Conservation (phyloP, 2,329 filamentous ascomycete species). For the Aspergillus clavatus region DNA sequence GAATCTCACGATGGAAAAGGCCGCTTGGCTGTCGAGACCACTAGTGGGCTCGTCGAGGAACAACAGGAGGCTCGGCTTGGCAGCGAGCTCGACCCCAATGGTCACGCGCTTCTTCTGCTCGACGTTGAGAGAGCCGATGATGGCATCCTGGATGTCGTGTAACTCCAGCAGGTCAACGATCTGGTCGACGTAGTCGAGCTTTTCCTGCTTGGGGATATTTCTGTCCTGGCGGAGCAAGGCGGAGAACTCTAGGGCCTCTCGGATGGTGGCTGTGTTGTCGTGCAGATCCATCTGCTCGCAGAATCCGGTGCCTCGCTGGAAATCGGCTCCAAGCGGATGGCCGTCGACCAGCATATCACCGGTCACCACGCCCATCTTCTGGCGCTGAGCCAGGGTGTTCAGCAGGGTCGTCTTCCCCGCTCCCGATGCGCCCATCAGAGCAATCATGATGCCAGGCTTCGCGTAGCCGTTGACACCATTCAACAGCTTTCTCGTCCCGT, state of each 20-base stretch:
- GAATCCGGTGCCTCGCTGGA: slow-evolving; percentile 66
- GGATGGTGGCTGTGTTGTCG: slow-evolving; percentile 61
- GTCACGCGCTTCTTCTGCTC: slow-evolving; percentile 69
- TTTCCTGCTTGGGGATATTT: slow-evolving; percentile 52
- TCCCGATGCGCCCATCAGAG: slow-evolving; percentile 74
- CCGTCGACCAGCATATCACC: slow-evolving; percentile 71
- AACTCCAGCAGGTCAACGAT: slow-evolving; percentile 64
- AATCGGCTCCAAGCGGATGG: slow-evolving; percentile 55
- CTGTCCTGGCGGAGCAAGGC: slow-evolving; percentile 60
- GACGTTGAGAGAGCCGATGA: slow-evolving; percentile 60
- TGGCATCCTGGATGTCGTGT: slow-evolving; percentile 61
- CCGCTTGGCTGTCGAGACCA: slow-evolving; percentile 65
- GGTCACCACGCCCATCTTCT: slow-evolving; percentile 59
- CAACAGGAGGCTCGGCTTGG: slow-evolving; percentile 61
- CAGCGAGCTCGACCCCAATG: slow-evolving; percentile 68
- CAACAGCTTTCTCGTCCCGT: slow-evolving; percentile 57
- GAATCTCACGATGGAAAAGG: slow-evolving; percentile 64
- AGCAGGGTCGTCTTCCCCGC: slow-evolving; percentile 81
- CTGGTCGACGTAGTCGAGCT: slow-evolving; percentile 61
- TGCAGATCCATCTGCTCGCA: slow-evolving; percentile 70
- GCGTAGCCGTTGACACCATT: slow-evolving; percentile 71
- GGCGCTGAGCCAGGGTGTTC: slow-evolving; percentile 70
- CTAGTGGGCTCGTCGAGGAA: slow-evolving; percentile 70
- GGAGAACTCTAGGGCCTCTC: slow-evolving; percentile 66
- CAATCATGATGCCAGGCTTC: slow-evolving; percentile 74